Conservation (phyloP, 768 basidiomycete species). For the Kwoniella mangroviensis region DNA sequence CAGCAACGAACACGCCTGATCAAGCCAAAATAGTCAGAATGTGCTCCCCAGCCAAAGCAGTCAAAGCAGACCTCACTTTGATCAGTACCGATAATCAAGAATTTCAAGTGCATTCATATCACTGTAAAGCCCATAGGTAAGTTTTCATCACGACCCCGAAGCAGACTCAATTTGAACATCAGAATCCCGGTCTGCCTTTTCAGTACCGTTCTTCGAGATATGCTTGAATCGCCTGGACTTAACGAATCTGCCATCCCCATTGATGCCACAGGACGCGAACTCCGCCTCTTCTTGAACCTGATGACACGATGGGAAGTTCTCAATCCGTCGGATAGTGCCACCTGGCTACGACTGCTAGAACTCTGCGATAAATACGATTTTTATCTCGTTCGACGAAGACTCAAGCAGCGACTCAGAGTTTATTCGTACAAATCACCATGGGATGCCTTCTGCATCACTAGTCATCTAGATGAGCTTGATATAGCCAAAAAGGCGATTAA, state of each 20-base stretch:
- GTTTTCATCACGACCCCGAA: no score
- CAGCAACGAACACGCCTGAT: no score
- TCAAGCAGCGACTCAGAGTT: neutral
- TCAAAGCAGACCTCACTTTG: no score
- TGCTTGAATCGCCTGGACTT: neutral
- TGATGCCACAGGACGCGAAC: neutral
- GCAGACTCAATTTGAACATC: no score
- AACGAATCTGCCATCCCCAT: neutral
- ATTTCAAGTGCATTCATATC: no score
- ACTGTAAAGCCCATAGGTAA: no score
- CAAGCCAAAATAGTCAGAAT: no score
- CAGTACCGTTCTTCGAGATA: slow-evolving; percentile 4
- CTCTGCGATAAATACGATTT: neutral
- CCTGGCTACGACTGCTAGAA: neutral
- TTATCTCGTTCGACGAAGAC: neutral
- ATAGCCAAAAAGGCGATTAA: neutral
- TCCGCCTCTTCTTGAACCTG: neutral
- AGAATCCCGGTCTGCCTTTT: no score
- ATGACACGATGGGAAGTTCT: neutral
- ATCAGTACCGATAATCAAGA: no score
- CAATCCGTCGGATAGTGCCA: neutral
- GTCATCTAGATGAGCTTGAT: slow-evolving; percentile 3
- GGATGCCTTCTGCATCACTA: slow-evolving; percentile 7
- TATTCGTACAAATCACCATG: neutral
- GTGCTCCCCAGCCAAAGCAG: no score